Evolutionary conservation across 257 asterid species (phyloP).

Genomic region (Scutellaria minor): DNA sequence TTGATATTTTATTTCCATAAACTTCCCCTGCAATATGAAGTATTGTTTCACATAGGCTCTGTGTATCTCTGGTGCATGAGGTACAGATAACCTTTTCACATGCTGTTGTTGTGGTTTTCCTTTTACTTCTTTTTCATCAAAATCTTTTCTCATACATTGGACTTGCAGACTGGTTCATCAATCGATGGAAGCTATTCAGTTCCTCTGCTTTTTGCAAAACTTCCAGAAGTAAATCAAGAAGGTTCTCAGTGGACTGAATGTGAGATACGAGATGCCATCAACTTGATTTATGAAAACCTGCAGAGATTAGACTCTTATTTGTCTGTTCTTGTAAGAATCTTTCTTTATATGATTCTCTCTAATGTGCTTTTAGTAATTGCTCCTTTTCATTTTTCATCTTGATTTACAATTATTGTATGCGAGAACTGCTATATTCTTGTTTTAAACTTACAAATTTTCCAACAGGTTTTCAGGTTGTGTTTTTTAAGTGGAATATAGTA

Average conservation of each 20-base stretch:
- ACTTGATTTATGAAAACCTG: conserved; percentile 76
- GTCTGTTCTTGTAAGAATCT: conserved; percentile 71
- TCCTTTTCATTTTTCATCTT: conserved; percentile 9
- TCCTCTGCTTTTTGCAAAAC: conserved; percentile 81
- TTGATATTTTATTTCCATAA: conserved; percentile 23
- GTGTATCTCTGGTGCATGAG: conserved; percentile 26
- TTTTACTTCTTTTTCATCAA: conserved; percentile 29
- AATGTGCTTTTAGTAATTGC: conserved; percentile 24
- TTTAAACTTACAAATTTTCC: not conserved
- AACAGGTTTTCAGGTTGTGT: not conserved
- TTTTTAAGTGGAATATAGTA: not conserved
- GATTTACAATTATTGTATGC: conserved; percentile 29
- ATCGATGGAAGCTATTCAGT: conserved; percentile 86
- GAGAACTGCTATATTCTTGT: conserved; percentile 10
- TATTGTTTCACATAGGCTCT: conserved; percentile 15
- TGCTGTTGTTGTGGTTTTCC: conserved; percentile 21
- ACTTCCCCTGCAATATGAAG: conserved; percentile 5
- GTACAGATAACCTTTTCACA: conserved; percentile 6
- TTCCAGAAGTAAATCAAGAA: conserved; percentile 85
- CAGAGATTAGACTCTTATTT: conserved; percentile 77
- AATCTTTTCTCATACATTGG: conserved; percentile 34
- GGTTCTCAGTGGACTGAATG: conserved; percentile 91
- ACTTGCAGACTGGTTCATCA: conserved; percentile 79
- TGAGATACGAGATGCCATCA: conserved; percentile 82
- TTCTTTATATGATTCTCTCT: conserved; percentile 30